Conservation (phyloP, 75 land plant species). For the Selaginella moellendorffii region DNA sequence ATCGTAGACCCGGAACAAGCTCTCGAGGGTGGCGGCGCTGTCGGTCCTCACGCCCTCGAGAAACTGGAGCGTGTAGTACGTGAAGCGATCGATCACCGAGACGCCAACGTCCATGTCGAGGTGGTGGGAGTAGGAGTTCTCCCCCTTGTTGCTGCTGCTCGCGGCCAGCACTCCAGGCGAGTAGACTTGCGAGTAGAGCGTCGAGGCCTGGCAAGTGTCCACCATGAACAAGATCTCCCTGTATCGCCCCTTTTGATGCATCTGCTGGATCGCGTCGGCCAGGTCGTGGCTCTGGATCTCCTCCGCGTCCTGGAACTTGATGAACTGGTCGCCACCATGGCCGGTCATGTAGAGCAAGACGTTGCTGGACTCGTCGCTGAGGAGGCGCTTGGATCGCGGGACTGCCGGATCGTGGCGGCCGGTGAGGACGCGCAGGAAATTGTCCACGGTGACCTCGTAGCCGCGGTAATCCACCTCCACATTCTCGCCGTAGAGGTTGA, state of each 20-base stretch:
- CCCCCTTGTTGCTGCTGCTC: slow-evolving; percentile 95
- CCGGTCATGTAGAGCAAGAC: slow-evolving; percentile 95
- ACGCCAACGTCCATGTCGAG: slow-evolving; percentile 96
- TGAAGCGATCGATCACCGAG: slow-evolving; percentile 95
- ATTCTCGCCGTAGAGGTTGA: slow-evolving; percentile 95
- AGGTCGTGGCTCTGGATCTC: slow-evolving; percentile 98
- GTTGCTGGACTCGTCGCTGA: slow-evolving; percentile 94
- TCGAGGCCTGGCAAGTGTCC: slow-evolving; percentile 99
- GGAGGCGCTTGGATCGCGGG: slow-evolving; percentile 88
- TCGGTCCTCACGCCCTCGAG: slow-evolving; percentile 86
- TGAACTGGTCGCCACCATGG: slow-evolving; percentile 92
- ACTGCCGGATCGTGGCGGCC: slow-evolving; percentile 86
- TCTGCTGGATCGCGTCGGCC: slow-evolving; percentile 96
- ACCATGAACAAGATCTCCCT: slow-evolving; percentile 97
- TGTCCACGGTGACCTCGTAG: slow-evolving; percentile 97
- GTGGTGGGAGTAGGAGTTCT: slow-evolving; percentile 98
- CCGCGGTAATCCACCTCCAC: slow-evolving; percentile 99
- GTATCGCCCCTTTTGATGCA: slow-evolving; percentile 88
- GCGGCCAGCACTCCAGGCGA: slow-evolving; percentile 95
- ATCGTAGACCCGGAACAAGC: slow-evolving; percentile 71
- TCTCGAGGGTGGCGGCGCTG: slow-evolving; percentile 42
- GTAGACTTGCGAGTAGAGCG: slow-evolving; percentile 48
- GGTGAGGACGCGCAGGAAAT: slow-evolving; percentile 81
- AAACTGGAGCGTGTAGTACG: slow-evolving; percentile 91
- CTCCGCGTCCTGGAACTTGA: slow-evolving; percentile 93